phyloP scores from a whole-genome alignment of 805 yeast genomes.

The Tetrapisispora fleetii region DNA sequence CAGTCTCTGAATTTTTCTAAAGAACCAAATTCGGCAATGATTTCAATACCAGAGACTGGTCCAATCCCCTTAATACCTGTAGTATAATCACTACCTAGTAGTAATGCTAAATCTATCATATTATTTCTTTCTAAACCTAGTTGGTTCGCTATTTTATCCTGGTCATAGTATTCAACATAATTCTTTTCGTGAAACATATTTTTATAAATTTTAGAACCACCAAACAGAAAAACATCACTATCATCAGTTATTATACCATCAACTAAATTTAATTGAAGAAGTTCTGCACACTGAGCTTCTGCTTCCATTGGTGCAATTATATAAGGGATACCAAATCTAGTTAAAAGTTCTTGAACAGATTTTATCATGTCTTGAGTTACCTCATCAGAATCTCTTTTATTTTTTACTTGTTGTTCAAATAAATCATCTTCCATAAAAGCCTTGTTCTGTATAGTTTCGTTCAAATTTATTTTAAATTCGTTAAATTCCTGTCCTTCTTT shows the following conservation, averaged over 20 bases:
- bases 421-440: conserved; percentile 36
- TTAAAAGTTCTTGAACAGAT: conserved; percentile 82
- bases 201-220: conserved; percentile 74
- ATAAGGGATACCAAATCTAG: conserved; percentile 87
- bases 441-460: conserved; percentile 7
- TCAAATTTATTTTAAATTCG: conserved; percentile 38
- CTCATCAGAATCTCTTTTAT: conserved; percentile 82
- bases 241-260: conserved; percentile 97
- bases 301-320: conserved; percentile 98
- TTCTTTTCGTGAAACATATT: conserved; percentile 92
- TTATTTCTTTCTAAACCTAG: conserved; percentile 55
- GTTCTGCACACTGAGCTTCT: conserved; percentile 93
- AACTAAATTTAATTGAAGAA: conserved; percentile 57
- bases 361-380: conserved; percentile 77
- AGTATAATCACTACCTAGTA: conserved; percentile 92
- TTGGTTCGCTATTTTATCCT: conserved; percentile 46
- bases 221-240: conserved; percentile 91
- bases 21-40: conserved; percentile 69
- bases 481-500: conserved; percentile 69
- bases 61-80: conserved; percentile 90
- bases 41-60: conserved; percentile 85
- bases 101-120: conserved; percentile 70
- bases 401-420: conserved; percentile 53
- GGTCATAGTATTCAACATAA: conserved; percentile 76
- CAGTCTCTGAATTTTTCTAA: conserved; percentile 32